These are phyloP conservation scores for Ceratocystis eucalypticola DNA, from an alignment of 2,329 filamentous ascomycete species.

Conservation along the genomic window DNA sequence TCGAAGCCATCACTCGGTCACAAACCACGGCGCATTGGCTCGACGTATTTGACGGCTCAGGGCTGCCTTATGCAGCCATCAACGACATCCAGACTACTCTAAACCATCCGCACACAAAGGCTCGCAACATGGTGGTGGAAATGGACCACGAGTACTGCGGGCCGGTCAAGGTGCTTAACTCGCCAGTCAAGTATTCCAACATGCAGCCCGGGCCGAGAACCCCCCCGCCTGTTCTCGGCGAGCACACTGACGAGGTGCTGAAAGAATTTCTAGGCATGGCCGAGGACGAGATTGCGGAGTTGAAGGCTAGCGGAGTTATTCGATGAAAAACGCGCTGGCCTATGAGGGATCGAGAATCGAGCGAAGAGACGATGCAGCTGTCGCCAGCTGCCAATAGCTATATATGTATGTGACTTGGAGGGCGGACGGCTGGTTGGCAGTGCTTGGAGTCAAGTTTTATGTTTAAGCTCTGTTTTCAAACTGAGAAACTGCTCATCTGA, in stretches of 20 bases:
- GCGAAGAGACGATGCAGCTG: too few relatives aligned
- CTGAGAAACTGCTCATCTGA: background rate
- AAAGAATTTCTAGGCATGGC: constrained; percentile 47
- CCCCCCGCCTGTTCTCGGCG: constrained; percentile 70
- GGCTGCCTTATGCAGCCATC: constrained; percentile 83
- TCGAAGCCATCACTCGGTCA: constrained; percentile 59
- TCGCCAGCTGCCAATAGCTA: background rate
- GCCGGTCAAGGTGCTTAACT: constrained; percentile 78
- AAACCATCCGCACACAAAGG: constrained; percentile 70
- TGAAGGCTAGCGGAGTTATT: constrained; percentile 57
- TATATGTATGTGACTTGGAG: background rate
- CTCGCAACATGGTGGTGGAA: constrained; percentile 80
- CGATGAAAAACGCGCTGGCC: constrained; percentile 25
- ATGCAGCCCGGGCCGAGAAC: constrained; percentile 62
- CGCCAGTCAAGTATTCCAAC: constrained; percentile 85
- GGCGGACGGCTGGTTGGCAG: too few relatives aligned
- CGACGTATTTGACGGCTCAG: constrained; percentile 70
- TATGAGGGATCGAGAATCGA: background rate
- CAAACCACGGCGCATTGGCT: constrained; percentile 86
- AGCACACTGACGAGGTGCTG: constrained; percentile 74
- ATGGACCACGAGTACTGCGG: constrained; percentile 74
- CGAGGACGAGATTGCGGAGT: constrained; percentile 41
- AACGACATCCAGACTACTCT: constrained; percentile 83
- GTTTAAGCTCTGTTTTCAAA: background rate
- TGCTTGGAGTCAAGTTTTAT: too few relatives aligned